These are phyloP conservation scores for Eremochloa ophiuroides DNA, from an alignment of 176 grass and related monocot species.

Conservation along the genomic window DNA sequence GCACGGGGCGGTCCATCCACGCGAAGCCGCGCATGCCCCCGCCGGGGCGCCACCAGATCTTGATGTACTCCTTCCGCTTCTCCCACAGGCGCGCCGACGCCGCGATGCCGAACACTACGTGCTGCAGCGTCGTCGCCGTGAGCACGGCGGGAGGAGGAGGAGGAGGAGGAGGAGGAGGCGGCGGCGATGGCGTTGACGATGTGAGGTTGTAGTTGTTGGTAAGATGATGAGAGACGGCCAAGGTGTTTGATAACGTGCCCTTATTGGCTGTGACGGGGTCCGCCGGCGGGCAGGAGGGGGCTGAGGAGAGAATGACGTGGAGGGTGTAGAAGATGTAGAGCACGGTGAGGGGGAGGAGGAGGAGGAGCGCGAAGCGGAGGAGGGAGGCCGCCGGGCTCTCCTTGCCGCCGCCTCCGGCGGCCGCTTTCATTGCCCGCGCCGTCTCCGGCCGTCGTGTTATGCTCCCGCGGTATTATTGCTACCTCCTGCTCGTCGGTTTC, in stretches of 20 bases:
- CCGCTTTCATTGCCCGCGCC: constrained; percentile 37
- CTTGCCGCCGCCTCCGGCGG: constrained; percentile 34
- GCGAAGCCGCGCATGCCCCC: constrained; percentile 81
- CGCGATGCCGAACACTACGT: constrained; percentile 97
- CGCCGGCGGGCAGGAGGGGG: constrained; percentile 28
- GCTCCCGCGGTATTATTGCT: not conserved
- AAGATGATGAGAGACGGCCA: constrained; percentile 26
- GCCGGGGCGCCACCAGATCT: constrained; percentile 67
- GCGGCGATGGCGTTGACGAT: not conserved
- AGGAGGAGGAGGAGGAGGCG: not conserved
- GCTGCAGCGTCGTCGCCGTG: constrained; percentile 65
- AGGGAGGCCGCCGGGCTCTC: constrained; percentile 35
- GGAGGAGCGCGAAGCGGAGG: constrained; percentile 54
- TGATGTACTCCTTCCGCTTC: constrained; percentile 94
- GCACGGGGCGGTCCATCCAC: constrained; percentile 76
- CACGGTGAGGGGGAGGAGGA: constrained; percentile 54
- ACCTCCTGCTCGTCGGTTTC: not conserved
- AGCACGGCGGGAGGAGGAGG: constrained; percentile 10
- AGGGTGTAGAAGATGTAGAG: constrained; percentile 81
- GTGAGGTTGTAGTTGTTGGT: not conserved
- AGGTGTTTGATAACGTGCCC: not conserved
- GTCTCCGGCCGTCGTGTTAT: constrained; percentile 4
- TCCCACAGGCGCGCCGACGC: constrained; percentile 81
- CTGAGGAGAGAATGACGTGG: constrained; percentile 59
- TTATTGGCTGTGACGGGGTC: not conserved